Evolutionary conservation across 2,329 filamentous ascomycete genomes (phyloP), one percentile per base, ranked within the genome.

Genomic region (Aspergillus hortae): DNA sequence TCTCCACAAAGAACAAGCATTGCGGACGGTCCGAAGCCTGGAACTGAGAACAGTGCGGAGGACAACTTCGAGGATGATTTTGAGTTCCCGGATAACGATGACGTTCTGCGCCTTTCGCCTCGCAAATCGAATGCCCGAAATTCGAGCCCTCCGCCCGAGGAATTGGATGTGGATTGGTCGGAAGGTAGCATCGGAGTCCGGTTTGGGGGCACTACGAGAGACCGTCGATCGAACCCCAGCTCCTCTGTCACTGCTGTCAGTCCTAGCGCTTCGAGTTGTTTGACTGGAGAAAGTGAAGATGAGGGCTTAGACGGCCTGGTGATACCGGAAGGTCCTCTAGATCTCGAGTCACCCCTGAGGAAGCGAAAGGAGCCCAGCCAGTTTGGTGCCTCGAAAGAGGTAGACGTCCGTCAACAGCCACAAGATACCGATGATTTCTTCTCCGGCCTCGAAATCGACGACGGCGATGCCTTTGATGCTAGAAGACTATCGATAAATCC

Each of bases 141-240:
- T 3, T 83, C 86, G 4, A 78, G 79, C 12, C 81, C 80, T 56
- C 74, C 76, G 46, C 71, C 77, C 54, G 90, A 95, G 48, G 92
- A 96, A 56, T 85, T 95, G 61, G 92, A 88, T 60, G 55, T 76
- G 54, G 86, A 96, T 66, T 95, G 92, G 88, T 90, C 88, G 48
- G 94, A 97, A 72, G 92, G 91, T 50, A 96, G 92, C 68, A 79
- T 96, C 53, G 91, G 92, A 36, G 95, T 92, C 42, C 84, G 92
- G 52, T 92, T 92, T 72, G 92, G 89, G 36, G 92, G 92, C 42
- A 96, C 90, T 12, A 82, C 85, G 58, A 85, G 90, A 62, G 90
- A 92, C 64, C 82, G 80, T n/a, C 84, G 84, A 38, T 92, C 90
- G 45, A 85, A 86, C 63, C 85, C 90, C 63, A 94, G 90, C 74